phyloP scores from a whole-genome alignment of 441 rosid species.

The Arabidopsis hybrid region DNA sequence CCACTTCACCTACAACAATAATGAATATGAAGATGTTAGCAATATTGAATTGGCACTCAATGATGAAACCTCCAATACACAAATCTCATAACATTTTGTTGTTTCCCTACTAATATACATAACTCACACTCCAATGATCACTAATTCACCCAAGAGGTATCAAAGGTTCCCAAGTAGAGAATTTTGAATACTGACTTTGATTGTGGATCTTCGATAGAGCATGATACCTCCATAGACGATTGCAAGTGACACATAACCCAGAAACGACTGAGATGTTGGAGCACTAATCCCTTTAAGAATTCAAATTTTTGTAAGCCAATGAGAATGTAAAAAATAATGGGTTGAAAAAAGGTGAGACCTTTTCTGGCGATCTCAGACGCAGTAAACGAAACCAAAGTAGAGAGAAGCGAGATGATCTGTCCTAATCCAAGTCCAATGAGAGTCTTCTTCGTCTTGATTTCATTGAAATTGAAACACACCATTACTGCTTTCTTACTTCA shows the following conservation, averaged over 20 bases:
- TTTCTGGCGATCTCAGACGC: slow-evolving; percentile 29
- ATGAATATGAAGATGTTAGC: neutral
- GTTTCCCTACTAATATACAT: neutral
- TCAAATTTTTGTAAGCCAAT: neutral
- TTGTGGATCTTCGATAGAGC: slow-evolving; percentile 61
- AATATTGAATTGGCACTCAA: neutral
- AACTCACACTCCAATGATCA: neutral
- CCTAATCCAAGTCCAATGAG: slow-evolving; percentile 44
- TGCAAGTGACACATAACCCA: slow-evolving; percentile 71
- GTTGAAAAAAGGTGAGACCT: slow-evolving; percentile 4
- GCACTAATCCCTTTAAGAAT: slow-evolving; percentile 68
- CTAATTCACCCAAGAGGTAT: neutral
- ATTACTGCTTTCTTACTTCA: neutral
- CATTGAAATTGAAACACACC: slow-evolving; percentile 25
- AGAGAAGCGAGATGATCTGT: slow-evolving; percentile 42
- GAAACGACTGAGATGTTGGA: slow-evolving; percentile 80
- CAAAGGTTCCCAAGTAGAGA: neutral
- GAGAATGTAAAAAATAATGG: neutral
- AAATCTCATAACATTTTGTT: neutral
- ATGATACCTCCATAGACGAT: slow-evolving; percentile 71
- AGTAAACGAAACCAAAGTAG: neutral
- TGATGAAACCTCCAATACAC: neutral
- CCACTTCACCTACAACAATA: slow-evolving; percentile 72
- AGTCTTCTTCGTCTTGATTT: slow-evolving; percentile 35
- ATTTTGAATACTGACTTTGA: slow-evolving; percentile 56